Conservation (phyloP, 768 basidiomycete genomes). For the Boletellus ananas region DNA sequence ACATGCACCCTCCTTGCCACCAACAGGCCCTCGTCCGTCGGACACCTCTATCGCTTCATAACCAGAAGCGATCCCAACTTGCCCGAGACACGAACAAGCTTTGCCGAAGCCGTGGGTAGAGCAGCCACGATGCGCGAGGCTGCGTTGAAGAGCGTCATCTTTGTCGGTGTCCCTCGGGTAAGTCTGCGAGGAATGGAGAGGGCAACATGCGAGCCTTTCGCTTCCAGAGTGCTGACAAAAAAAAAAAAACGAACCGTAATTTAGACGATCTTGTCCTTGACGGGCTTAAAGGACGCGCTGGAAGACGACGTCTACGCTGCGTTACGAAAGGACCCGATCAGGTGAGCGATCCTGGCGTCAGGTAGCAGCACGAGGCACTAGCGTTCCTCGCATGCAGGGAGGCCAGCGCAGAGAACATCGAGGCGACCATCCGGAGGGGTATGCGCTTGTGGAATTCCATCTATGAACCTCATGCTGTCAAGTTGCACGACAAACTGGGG, state of each 20-base stretch:
- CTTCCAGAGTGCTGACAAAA: slow-evolving; percentile 6
- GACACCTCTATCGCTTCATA: slow-evolving; percentile 77
- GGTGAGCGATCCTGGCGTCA: slow-evolving; percentile 42
- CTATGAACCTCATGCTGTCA: slow-evolving; percentile 85
- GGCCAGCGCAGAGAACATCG: slow-evolving; percentile 59
- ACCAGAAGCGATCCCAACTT: slow-evolving; percentile 46
- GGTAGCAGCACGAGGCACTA: slow-evolving; percentile 21
- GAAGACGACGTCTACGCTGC: slow-evolving; percentile 77
- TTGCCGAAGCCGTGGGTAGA: slow-evolving; percentile 59
- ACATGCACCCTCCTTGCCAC: slow-evolving; percentile 80
- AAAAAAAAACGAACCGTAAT: slow-evolving; percentile 6
- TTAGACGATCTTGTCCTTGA: slow-evolving; percentile 80
- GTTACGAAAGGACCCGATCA: slow-evolving; percentile 61
- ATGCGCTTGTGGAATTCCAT: slow-evolving; percentile 78
- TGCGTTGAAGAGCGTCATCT: slow-evolving; percentile 84
- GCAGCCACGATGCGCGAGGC: slow-evolving; percentile 88
- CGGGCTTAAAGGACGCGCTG: slow-evolving; percentile 69
- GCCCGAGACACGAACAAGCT: slow-evolving; percentile 38
- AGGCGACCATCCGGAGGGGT: slow-evolving; percentile 66
- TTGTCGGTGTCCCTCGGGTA: slow-evolving; percentile 83
- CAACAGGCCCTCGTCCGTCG: slow-evolving; percentile 76
- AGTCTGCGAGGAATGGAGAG: slow-evolving; percentile 30
- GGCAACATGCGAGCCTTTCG: not conserved
- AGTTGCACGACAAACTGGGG: slow-evolving; percentile 82
- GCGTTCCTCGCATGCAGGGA: slow-evolving; percentile 41